Evolutionary conservation across 1,139 yeast species (phyloP).

Genomic region (Yamadazyma sp.): DNA sequence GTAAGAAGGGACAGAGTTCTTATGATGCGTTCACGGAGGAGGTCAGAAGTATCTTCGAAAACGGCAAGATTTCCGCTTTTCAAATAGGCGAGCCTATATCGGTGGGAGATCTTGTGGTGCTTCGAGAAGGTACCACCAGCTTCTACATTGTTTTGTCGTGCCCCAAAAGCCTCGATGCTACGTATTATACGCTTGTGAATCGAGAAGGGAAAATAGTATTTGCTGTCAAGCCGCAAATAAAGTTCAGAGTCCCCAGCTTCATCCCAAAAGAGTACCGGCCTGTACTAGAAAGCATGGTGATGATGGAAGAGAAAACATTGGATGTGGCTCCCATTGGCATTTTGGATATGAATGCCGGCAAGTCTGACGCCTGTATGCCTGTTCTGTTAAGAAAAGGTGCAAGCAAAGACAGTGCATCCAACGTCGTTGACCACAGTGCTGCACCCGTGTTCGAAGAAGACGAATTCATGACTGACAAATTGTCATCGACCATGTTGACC

Average conservation of each 20-base stretch:
- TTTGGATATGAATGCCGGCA: constrained; percentile 32
- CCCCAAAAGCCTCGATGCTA: constrained; percentile 28
- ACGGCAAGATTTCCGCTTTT: constrained; percentile 27
- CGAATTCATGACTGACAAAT: constrained; percentile 38
- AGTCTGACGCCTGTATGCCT: constrained; percentile 26
- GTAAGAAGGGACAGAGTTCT: background rate
- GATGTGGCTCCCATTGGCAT: constrained; percentile 44
- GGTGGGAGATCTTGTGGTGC: constrained; percentile 42
- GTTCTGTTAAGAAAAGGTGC: constrained; percentile 15
- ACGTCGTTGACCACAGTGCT: constrained; percentile 1
- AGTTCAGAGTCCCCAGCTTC: constrained; percentile 54
- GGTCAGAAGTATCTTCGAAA: constrained; percentile 17
- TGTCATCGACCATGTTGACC: constrained; percentile 37
- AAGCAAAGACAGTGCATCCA: constrained; percentile 1
- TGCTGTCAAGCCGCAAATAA: constrained; percentile 45
- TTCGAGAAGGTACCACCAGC: constrained; percentile 29
- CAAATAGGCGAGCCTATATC: constrained; percentile 24
- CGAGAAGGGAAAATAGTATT: constrained; percentile 57
- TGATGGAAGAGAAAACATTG: constrained; percentile 30
- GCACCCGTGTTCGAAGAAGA: constrained; percentile 14
- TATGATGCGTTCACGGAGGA: constrained; percentile 7
- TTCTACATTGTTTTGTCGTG: constrained; percentile 33
- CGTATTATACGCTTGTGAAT: constrained; percentile 51
- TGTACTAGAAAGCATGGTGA: constrained; percentile 27
- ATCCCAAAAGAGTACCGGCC: constrained; percentile 33